These are phyloP conservation scores for Lasiodiplodia citricola DNA, from an alignment of 2,329 filamentous ascomycete genomes.

Conservation along the genomic window DNA sequence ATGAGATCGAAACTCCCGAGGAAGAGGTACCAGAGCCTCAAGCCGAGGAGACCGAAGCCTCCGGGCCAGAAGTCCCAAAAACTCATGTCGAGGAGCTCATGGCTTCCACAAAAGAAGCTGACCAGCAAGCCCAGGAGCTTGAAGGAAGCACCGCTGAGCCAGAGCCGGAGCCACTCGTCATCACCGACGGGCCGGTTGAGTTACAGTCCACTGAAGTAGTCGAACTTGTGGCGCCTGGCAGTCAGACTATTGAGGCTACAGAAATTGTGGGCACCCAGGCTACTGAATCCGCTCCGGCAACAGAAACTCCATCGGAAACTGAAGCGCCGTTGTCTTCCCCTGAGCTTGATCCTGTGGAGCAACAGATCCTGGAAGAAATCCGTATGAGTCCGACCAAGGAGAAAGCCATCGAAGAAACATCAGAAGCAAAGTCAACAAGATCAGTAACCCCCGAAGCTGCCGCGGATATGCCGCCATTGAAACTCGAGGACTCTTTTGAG, in stretches of 20 bases:
- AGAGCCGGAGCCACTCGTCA: neutral
- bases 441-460: conserved; percentile 10
- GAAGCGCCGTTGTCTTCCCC: neutral
- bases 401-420: conserved; percentile 27
- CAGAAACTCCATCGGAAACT: neutral
- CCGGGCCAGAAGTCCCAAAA: neutral
- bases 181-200: neutral
- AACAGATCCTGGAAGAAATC: conserved; percentile 12
- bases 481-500: conserved; percentile 54
- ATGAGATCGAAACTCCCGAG: neutral
- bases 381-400: neutral
- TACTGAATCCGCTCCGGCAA: neutral
- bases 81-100: neutral
- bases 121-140: neutral
- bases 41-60: neutral
- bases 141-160: neutral
- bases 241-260: neutral
- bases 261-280: neutral
- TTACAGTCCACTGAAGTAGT: neutral
- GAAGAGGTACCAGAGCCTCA: neutral
- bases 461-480: conserved; percentile 40
- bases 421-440: conserved; percentile 11
- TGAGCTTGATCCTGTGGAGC: conserved; percentile 12
- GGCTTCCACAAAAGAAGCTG: neutral
- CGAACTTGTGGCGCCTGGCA: neutral